Base-by-base conservation (phyloP, 176 grass and related monocot species). In the Eleusine coracana region DNA sequence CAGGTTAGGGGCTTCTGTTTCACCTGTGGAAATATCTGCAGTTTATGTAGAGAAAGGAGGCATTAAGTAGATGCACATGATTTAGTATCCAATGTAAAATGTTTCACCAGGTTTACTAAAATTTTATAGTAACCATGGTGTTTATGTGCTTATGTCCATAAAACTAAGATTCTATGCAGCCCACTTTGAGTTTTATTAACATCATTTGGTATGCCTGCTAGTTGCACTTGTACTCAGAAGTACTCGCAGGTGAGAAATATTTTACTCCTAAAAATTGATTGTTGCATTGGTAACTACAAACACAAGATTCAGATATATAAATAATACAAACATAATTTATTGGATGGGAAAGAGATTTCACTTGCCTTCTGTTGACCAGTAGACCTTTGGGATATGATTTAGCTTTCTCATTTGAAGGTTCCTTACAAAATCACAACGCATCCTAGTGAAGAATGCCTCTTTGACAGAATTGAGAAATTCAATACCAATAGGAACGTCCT, bases 391-490 rank as follows among this genome's bases (percentile, higher is more conserved):
- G 61, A 83, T 83, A 66, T 83, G 80, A 42, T 61, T 36, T 45
- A 83, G 8, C 13, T 88, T 83, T 45, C 10, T 68, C 17, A 2
- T 83, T 71, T 27, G 44, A 55, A 83, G 11, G 62, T 86, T 86
- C 40, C 61, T 69, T 7, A 41, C 23, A 49, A 87, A 92, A 66
- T 79, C 79, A 86, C 64, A 56, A 71, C 9, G 75, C 82, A 89
- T 85, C 79, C 60, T 76, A 11, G 27, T 56, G 75, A 85, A 89
- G 29, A 63, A 67, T 5, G 88, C 82, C 31, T 82, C 77, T 55
- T 89, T 89, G 25, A 92, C 39, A 36, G 83, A 80, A 28, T 0
- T 42, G 44, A 89, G 73, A 69, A 83, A 86, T 48, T 77, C 23
- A 2, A 81, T 79, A 21, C 90, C 90, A 36, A 37, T 7, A 51